phyloP scores from a whole-genome alignment of 2,329 filamentous ascomycete species.

The Scleromitrula shiraiana region DNA sequence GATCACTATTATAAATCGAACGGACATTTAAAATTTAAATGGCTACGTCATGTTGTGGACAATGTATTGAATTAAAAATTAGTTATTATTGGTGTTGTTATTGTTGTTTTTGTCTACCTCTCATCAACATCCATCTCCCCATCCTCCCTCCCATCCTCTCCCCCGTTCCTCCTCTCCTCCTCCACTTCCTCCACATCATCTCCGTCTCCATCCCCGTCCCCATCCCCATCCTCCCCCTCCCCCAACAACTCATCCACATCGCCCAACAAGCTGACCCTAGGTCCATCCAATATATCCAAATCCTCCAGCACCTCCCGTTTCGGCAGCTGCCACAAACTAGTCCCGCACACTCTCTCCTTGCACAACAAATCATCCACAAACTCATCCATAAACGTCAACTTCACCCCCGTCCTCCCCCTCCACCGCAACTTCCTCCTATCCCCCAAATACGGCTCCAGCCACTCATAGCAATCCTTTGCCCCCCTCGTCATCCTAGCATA shows the following conservation, averaged over 20 bases:
- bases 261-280: constrained; percentile 73
- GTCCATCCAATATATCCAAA: constrained; percentile 76
- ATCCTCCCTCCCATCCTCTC: too few species aligned
- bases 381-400: constrained; percentile 75
- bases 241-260: constrained; percentile 67
- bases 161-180: too few species aligned
- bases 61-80: too few species aligned
- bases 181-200: constrained; percentile 4
- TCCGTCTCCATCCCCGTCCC: constrained; percentile 13
- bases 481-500: constrained; percentile 86
- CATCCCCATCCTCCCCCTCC: constrained; percentile 31
- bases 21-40: too few species aligned
- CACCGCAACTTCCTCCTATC: constrained; percentile 79
- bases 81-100: too few species aligned
- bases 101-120: too few species aligned
- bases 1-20: too few species aligned
- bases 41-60: too few species aligned
- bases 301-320: constrained; percentile 78
- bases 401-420: constrained; percentile 64
- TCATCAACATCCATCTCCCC: too few species aligned
- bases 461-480: constrained; percentile 69
- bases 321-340: constrained; percentile 86
- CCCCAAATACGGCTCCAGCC: constrained; percentile 73
- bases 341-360: constrained; percentile 85
- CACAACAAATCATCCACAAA: constrained; percentile 88